phyloP scores from a whole-genome alignment of 2,329 filamentous ascomycete species.

The Tolypocladium sp. region DNA sequence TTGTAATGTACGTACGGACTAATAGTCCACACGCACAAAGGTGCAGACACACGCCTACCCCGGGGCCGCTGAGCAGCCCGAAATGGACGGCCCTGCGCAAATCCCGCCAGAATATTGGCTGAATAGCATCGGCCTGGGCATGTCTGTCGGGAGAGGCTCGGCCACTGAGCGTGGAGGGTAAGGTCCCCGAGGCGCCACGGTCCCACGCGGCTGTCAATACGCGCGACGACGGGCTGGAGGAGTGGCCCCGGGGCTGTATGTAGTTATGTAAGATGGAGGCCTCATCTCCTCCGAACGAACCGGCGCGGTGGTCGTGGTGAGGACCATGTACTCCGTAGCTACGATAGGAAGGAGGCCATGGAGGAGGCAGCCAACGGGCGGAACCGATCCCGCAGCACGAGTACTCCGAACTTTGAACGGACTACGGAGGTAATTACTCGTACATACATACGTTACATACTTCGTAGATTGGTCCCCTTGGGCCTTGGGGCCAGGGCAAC shows the following conservation, averaged over 20 bases:
- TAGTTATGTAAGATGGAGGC: background rate
- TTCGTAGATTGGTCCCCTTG: background rate
- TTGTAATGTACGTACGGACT: too few species aligned
- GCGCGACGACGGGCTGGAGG: background rate
- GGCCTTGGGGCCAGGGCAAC: background rate
- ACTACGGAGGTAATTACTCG: too few species aligned
- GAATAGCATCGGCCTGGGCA: background rate
- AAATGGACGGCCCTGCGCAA: background rate
- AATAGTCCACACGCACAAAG: too few species aligned
- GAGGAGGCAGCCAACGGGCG: background rate
- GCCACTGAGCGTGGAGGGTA: background rate
- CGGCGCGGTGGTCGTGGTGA: background rate
- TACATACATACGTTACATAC: too few species aligned
- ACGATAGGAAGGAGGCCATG: background rate
- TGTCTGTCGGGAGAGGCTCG: background rate
- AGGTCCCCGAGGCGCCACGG: background rate
- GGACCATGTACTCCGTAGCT: background rate
- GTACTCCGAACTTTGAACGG: background rate
- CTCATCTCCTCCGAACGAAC: background rate
- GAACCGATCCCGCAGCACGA: background rate
- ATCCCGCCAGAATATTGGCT: background rate
- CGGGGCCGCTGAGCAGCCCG: background rate
- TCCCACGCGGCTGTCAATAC: background rate
- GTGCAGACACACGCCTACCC: background rate
- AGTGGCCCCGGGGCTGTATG: background rate